A percentile compares a stretch with the other conserved stretches of the same genome.
Conservation (phyloP, 768 basidiomycete species). For the Suillus sp. region DNA sequence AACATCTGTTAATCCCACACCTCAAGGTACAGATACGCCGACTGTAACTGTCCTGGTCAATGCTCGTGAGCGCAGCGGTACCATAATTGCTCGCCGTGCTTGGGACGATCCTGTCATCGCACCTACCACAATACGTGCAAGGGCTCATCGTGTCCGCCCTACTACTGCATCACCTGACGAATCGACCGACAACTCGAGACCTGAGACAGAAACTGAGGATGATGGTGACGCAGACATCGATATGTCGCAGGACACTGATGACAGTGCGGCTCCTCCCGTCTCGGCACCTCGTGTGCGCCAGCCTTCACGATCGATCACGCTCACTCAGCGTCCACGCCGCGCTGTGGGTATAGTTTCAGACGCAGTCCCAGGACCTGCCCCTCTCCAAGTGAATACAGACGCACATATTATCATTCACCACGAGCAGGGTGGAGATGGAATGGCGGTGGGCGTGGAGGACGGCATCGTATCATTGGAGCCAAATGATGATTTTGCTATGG, state of each 20-base stretch:
- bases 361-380: conserved; percentile 32
- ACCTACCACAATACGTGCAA: conserved; percentile 31
- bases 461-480: conserved; percentile 75
- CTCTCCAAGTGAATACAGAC: conserved; percentile 45
- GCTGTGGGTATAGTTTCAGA: conserved; percentile 53
- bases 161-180: conserved; percentile 43
- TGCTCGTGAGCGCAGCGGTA: conserved; percentile 74
- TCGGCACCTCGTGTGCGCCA: conserved; percentile 37
- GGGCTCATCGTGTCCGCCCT: conserved; percentile 33
- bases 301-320: conserved; percentile 33
- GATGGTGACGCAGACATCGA: conserved; percentile 61
- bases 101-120: conserved; percentile 49
- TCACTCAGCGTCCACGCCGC: conserved; percentile 38
- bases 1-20: conserved; percentile 60
- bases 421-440: conserved; percentile 45
- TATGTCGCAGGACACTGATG: conserved; percentile 42
- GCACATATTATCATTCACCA: conserved; percentile 57
- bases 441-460: conserved; percentile 61
- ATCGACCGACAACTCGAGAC: conserved; percentile 54
- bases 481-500: conserved; percentile 91
- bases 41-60: conserved; percentile 60
- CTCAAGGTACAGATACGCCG: conserved; percentile 59
- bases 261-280: conserved; percentile 25
- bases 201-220: conserved; percentile 80
- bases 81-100: conserved; percentile 64